Evolutionary conservation across 805 yeast species (phyloP), one percentile per base, ranked within the genome.

Genomic region (Zygosaccharomyces rouxii): DNA sequence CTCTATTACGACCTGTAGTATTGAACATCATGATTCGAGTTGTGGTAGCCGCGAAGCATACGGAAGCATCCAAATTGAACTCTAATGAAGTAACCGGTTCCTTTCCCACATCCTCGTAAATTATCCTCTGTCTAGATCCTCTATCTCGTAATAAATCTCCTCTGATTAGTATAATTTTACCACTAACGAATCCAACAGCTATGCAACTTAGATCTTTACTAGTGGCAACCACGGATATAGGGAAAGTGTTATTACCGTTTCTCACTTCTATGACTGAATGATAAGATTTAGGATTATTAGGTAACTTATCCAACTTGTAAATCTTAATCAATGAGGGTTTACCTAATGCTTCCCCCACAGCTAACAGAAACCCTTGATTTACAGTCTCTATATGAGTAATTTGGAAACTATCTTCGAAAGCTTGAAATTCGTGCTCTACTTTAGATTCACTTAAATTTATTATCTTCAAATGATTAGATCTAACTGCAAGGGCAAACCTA

Each of bases 131-230:
- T 54, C 94, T 79, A 7, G 96, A 81, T 0, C 98, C 98, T 50
- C 96, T 72, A 61, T 94, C 99, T 56, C 89, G 80, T 5, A 88
- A 55, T 28, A 94, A 66, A 64, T 94, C 98, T 7, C 99, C 99
- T 53, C 98, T 71, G 0, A 90, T 79, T 5, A 90, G 69, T 2
- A 90, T 71, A 2, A 90, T 89, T 18, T 81, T 75, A 2, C 99
- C 99, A 64, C 89, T 61, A 6, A 55, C 55, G 31, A 57, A 66
- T 7, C 69, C 68, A 1, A 62, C 50, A 5, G 51, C 62, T 7
- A 66, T 55, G 43, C 68, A 62, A 4, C 58, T 51, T 35, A 63
- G 31, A 46, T 62, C 67, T 10, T 42, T 29, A 10, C 61, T 53
- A 5, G 58, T 50, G 9, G 62, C 57, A 5, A 64, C 47, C 7